Evolutionary conservation across 345 rosid genomes (phyloP).

Genomic region (Gossypium mustelinum): DNA sequence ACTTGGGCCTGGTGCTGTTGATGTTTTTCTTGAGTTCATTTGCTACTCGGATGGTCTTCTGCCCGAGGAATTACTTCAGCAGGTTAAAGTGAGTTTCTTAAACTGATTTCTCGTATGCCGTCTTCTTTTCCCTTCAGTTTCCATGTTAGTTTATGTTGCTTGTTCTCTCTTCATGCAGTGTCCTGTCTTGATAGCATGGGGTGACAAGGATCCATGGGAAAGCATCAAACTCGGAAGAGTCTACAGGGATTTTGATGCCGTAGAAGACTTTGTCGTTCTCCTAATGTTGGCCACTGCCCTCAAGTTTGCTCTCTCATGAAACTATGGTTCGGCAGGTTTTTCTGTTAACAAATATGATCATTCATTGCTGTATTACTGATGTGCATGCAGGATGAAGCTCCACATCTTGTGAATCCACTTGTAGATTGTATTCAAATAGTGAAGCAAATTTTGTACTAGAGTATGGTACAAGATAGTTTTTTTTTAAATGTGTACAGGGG

Average conservation of each 20-base stretch:
- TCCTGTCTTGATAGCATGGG: conserved; percentile 87
- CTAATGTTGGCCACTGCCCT: conserved; percentile 87
- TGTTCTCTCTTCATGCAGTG: conserved; percentile 40
- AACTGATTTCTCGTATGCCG: neutral
- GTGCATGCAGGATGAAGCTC: conserved; percentile 73
- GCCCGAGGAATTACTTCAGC: conserved; percentile 84
- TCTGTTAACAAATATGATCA: neutral
- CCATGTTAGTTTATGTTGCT: neutral
- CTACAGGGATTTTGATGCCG: conserved; percentile 50
- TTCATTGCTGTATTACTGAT: neutral
- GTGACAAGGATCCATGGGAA: conserved; percentile 98
- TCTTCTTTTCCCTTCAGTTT: neutral
- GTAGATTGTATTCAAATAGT: conserved; percentile 21
- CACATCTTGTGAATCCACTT: conserved; percentile 80
- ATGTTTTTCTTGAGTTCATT: conserved; percentile 84
- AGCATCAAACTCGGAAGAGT: conserved; percentile 74
- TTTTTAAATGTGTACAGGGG: conserved; percentile 5
- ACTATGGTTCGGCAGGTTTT: no score
- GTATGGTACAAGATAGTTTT: no score
- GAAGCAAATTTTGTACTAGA: neutral
- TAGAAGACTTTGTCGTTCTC: conserved; percentile 68
- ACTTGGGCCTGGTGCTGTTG: conserved; percentile 83
- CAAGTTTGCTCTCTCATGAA: conserved; percentile 48
- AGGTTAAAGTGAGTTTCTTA: conserved; percentile 50
- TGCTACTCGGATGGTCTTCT: conserved; percentile 92